Base-by-base conservation (phyloP, 179 eudicot species). In the Silene coronaria region DNA sequence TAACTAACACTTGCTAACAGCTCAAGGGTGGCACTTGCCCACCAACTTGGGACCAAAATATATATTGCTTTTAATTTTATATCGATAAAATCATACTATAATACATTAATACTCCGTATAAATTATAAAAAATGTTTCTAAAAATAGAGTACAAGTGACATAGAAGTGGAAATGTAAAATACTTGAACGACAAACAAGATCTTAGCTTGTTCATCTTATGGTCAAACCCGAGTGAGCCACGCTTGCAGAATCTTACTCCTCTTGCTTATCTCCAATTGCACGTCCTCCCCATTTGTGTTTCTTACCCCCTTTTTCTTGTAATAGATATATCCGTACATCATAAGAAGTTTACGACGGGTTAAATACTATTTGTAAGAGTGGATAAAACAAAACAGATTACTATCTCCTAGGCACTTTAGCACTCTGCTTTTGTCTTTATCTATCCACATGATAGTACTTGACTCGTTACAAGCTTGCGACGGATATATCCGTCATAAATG, bases 11-110 rank as follows among this genome's bases (percentile, higher is more conserved):
- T 51, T 66, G 61, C 73, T 4, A 71, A n/a, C 11, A 9, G 10
- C 60, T 11, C 30, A 16, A 34, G 55, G 23, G 36, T 24, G n/a
- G 27, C 55, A 60, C 28, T 77, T 60, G 75, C 42, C 60, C 70
- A 36, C 9, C 42, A 76, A 77, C 22, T 70, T 60, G 79, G 75
- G 69, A 57, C 74, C 74, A 76, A 28, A 60, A 0, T 36, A 9
- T n/a, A 30, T 67, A 58, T 60, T 59, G 38, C 4, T 0, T 22
- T 24, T 2, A 63, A 26, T 26, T 13, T 10, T 11, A 63, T 26
- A 57, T 3, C 42, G 0, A 36, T 36, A 36, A 36, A 36, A 36
- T 36, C 42, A 36, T 36, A 36, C 42, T 36, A 48, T 2, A 23
- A 60, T 21, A 7, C 0, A 16, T 12, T n/a, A n/a, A 16, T 3